Evolutionary conservation across 1,284 basidiomycete species (phyloP).

Genomic region (Tremellales sp.): DNA sequence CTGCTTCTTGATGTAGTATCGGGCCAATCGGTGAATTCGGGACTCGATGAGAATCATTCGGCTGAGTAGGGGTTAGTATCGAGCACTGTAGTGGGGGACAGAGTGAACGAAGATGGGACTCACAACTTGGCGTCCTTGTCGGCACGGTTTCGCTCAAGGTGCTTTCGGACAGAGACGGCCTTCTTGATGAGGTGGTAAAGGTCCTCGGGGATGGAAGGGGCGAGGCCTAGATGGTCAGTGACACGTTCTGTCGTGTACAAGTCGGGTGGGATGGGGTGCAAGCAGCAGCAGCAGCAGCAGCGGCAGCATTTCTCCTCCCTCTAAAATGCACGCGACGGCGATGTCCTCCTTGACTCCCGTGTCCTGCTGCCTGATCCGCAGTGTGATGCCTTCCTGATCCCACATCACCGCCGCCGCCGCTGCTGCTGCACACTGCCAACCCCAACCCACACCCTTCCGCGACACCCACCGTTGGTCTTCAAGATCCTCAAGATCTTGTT

Average conservation of each 20-base stretch:
- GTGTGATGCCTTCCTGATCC: no score
- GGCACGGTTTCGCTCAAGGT: slow-evolving; percentile 96
- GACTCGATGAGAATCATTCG: slow-evolving; percentile 97
- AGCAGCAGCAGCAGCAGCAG: no score
- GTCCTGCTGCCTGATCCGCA: no score
- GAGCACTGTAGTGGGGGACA: no score
- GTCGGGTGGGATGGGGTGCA: no score
- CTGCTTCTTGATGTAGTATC: slow-evolving; percentile 98
- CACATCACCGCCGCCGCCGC: no score
- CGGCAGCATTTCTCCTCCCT: no score
- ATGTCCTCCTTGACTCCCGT: no score
- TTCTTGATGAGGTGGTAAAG: slow-evolving; percentile 99
- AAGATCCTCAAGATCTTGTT: slow-evolving; percentile 99
- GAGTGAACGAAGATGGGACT: slow-evolving; percentile 16
- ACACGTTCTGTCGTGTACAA: no score
- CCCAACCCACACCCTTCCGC: not conserved
- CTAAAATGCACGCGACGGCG: no score
- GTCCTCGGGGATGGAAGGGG: slow-evolving; percentile 97
- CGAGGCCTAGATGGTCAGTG: slow-evolving; percentile 65
- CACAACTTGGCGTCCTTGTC: slow-evolving; percentile 95
- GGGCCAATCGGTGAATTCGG: slow-evolving; percentile 89
- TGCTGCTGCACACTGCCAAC: no score
- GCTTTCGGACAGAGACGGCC: slow-evolving; percentile 98
- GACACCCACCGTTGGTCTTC: slow-evolving; percentile 78
- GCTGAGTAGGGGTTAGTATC: slow-evolving; percentile 30